Evolutionary conservation across 345 rosid genomes (phyloP).

Genomic region (Carallia pectinifolia): DNA sequence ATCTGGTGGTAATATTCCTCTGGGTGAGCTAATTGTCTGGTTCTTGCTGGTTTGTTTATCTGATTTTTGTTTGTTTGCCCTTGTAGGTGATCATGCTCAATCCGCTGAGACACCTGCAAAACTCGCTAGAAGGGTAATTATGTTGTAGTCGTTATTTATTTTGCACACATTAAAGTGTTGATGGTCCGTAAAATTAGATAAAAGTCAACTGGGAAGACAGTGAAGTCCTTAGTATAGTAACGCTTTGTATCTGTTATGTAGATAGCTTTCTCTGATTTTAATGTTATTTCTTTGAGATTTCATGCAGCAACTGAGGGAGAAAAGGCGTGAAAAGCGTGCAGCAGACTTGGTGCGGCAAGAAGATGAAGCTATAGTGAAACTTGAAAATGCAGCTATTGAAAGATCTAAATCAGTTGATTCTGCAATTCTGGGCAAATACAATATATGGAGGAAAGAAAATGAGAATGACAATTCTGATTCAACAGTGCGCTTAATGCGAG

Average conservation of each 20-base stretch:
- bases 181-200: slow-evolving; percentile 2
- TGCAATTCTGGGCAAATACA: slow-evolving; percentile 91
- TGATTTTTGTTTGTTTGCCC: slow-evolving; percentile 7
- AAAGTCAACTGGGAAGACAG: background rate
- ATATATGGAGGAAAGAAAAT: slow-evolving; percentile 88
- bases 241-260: background rate
- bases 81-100: slow-evolving; percentile 51
- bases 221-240: background rate
- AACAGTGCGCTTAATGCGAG: slow-evolving; percentile 84
- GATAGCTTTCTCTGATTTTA: slow-evolving; percentile 3
- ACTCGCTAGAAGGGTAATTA: slow-evolving; percentile 70
- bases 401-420: slow-evolving; percentile 94
- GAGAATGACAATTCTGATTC: slow-evolving; percentile 89
- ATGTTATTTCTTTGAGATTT: slow-evolving; percentile 11
- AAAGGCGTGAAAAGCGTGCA: slow-evolving; percentile 74
- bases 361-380: slow-evolving; percentile 66
- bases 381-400: slow-evolving; percentile 94
- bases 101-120: slow-evolving; percentile 61
- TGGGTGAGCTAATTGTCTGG: slow-evolving; percentile 7
- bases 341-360: slow-evolving; percentile 67
- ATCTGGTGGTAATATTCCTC: slow-evolving; percentile 37
- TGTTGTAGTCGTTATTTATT: slow-evolving; percentile 3
- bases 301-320: slow-evolving; percentile 86
- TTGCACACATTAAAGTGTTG: background rate
- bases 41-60: slow-evolving; percentile 24